Evolutionary conservation across 306 rosid genomes (phyloP).

Genomic region (Gastrolobium bilobum): DNA sequence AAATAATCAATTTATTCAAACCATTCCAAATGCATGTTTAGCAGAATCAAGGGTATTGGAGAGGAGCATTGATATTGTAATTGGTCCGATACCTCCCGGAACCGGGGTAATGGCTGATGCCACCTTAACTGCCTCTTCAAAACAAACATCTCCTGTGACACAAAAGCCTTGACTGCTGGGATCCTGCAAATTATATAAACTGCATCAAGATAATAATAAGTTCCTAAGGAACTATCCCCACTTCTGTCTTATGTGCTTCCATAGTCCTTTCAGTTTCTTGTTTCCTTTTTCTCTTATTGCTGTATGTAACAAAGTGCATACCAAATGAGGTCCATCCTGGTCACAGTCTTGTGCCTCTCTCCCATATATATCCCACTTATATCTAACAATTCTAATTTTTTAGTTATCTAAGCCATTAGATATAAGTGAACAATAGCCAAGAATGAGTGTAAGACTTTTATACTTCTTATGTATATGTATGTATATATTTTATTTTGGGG

Average conservation of each 20-base stretch:
- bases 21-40: constrained; percentile 48
- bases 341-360: neutral
- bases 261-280: neutral
- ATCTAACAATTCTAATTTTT: too few species aligned
- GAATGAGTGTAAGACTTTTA: too few species aligned
- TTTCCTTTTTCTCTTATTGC: neutral
- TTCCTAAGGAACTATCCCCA: neutral
- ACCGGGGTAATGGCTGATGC: constrained; percentile 67
- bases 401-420: too few species aligned
- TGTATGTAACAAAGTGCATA: neutral
- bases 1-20: constrained; percentile 41
- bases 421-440: too few species aligned
- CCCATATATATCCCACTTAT: too few species aligned
- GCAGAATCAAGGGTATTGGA: constrained; percentile 65
- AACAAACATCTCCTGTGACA: constrained; percentile 60
- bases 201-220: neutral
- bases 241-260: neutral
- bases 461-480: too few species aligned
- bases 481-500: too few species aligned
- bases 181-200: constrained; percentile 47
- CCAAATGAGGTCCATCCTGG: neutral
- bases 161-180: constrained; percentile 45
- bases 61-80: constrained; percentile 59
- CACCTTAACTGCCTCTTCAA: constrained; percentile 65
- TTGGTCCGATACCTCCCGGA: constrained; percentile 67